Base-by-base conservation (phyloP, 306 rosid genomes). In the Sindora glabra region DNA sequence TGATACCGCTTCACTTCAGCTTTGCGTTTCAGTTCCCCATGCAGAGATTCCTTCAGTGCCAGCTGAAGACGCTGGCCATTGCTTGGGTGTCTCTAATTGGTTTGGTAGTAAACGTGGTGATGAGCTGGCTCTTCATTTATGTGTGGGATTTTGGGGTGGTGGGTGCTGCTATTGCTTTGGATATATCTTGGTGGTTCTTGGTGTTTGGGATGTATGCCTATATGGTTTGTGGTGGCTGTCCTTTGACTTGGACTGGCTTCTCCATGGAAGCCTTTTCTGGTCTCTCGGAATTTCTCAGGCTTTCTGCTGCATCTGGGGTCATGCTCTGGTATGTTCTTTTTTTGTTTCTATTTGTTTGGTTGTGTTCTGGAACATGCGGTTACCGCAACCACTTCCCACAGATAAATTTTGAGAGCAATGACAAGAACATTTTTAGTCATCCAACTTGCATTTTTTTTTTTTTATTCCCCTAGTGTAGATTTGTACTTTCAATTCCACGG, bases 1-100 rank as follows among this genome's bases (percentile, higher is more conserved):
- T 86, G 3, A 81, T 86, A 38, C 97, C 95, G 0, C 61, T 89
- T n/a, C 97, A 89, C 64, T 77, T 89, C 65, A 86, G 95, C 64
- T 83, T 86, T 7, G 96, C 83, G 0, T 89, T 89, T 49, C 83
- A 83, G 81, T 89, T 89, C 52, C 95, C 92, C 7, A 13, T 83
- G 25, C 84, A 79, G 14, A 56, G 87, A 60, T 89, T 86, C 41
- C 70, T 89, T n/a, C 97, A 89, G 71, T 53, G 78, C 64, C 97
- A 89, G 68, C 81, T 83, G 0, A 86, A 86, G 60, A 79, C 77
- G 4, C 4, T 3, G 0, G 69, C 76, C 1, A 81, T 88, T 27
- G 89, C 96, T 2, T 84, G 80, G 77, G 82, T 82, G 13, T 46
- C 94, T 1, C 18, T 82, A 12, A 10, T 14, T 3, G 94, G 66